Conservation (phyloP, 805 yeast genomes). For the Torulaspora gathmanii region DNA sequence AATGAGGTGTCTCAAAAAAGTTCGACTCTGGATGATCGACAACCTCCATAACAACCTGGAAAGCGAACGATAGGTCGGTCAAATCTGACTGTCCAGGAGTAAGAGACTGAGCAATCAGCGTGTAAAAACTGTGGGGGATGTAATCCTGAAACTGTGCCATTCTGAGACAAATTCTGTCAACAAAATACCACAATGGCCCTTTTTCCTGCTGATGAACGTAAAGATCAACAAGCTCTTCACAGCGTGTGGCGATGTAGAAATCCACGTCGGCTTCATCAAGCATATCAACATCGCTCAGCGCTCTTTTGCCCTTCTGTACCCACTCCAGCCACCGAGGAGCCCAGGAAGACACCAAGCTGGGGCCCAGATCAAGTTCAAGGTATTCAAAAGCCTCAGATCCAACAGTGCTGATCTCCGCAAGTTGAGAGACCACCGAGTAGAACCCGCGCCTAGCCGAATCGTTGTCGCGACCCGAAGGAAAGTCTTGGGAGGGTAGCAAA, state of each 20-base stretch:
- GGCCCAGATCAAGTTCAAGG: slow-evolving; percentile 13
- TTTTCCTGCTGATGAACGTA: slow-evolving; percentile 1
- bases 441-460: slow-evolving; percentile 18
- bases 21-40: slow-evolving; percentile 34
- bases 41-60: slow-evolving; percentile 32
- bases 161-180: slow-evolving; percentile 18
- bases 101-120: slow-evolving; percentile 5
- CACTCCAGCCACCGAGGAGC: slow-evolving; percentile 22
- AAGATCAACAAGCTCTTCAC: not conserved
- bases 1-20: slow-evolving; percentile 23
- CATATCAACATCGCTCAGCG: not conserved
- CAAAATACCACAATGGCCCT: slow-evolving; percentile 11
- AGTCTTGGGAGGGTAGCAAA: slow-evolving; percentile 3
- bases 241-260: slow-evolving; percentile 20
- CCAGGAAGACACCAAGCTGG: slow-evolving; percentile 19
- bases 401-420: slow-evolving; percentile 12
- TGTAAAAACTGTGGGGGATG: slow-evolving; percentile 12
- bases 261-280: slow-evolving; percentile 20
- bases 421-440: slow-evolving; percentile 17
- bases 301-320: not conserved
- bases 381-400: slow-evolving; percentile 10
- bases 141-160: slow-evolving; percentile 10
- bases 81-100: not conserved
- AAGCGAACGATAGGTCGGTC: slow-evolving; percentile 15
- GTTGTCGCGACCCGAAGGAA: not conserved